A percentile compares a stretch with the other conserved stretches of the same genome.
Evolutionary conservation across 1,284 basidiomycete species (phyloP).

Genomic region (Cerrena zonata): DNA sequence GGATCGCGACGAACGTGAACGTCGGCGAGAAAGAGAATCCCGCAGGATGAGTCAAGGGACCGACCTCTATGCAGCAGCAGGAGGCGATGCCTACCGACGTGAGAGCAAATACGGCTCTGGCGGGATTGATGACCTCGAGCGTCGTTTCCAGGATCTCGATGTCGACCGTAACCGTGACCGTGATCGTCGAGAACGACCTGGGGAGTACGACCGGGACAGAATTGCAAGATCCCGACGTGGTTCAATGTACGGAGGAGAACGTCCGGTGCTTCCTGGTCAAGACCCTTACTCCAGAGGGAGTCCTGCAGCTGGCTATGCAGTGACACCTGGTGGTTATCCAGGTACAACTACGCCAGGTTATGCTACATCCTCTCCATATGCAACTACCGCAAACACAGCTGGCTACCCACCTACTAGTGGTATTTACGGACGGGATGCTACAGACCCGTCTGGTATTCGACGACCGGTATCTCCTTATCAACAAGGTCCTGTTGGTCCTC

Average conservation of each 20-base stretch:
- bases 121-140: slow-evolving; percentile 23
- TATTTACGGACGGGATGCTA: not conserved
- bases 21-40: slow-evolving; percentile 16
- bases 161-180: slow-evolving; percentile 16
- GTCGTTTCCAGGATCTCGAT: slow-evolving; percentile 27
- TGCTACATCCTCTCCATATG: not conserved
- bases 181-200: not conserved
- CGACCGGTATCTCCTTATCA: slow-evolving; percentile 16
- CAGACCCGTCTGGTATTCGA: slow-evolving; percentile 11
- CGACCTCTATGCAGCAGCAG: no score
- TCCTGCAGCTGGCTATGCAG: slow-evolving; percentile 13
- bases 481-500: not conserved
- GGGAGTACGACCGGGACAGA: slow-evolving; percentile 22
- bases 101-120: slow-evolving; percentile 18
- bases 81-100: slow-evolving; percentile 17
- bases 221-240: slow-evolving; percentile 20
- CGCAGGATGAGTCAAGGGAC: slow-evolving; percentile 12
- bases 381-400: not conserved
- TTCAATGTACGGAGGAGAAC: slow-evolving; percentile 24
- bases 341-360: not conserved
- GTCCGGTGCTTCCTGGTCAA: not conserved
- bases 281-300: slow-evolving; percentile 16
- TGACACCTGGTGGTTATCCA: not conserved
- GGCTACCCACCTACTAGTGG: not conserved
- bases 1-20: slow-evolving; percentile 17